phyloP scores from a whole-genome alignment of 2,329 filamentous ascomycete genomes.

The Blastomyces emzantsi region DNA sequence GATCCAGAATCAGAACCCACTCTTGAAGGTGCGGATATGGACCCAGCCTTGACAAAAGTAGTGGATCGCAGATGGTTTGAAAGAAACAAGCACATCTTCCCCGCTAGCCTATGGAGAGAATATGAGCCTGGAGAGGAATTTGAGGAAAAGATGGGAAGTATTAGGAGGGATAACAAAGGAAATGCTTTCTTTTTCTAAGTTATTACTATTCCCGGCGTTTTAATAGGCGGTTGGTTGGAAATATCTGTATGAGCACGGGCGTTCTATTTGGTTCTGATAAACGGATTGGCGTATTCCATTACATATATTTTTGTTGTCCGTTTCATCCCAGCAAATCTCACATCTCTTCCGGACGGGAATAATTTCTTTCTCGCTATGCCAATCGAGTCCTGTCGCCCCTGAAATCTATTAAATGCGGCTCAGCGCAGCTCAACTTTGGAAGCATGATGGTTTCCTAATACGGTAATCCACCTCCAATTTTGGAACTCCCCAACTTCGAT shows the following conservation, averaged over 20 bases:
- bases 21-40: conserved; percentile 67
- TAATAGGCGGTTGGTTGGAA: background rate
- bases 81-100: conserved; percentile 96
- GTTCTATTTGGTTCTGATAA: background rate
- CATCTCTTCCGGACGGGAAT: background rate
- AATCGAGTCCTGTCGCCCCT: background rate
- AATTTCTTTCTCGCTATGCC: background rate
- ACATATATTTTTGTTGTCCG: background rate
- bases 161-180: conserved; percentile 74
- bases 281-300: background rate
- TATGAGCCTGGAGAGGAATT: conserved; percentile 85
- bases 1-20: conserved; percentile 42
- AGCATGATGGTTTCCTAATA: conserved; percentile 2
- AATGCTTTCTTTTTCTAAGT: conserved; percentile 82
- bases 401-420: background rate
- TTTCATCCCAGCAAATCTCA: background rate
- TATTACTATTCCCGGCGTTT: background rate
- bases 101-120: conserved; percentile 89
- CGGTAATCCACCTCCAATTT: conserved; percentile 4
- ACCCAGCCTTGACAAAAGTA: conserved; percentile 78
- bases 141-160: conserved; percentile 51
- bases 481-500: background rate
- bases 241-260: background rate
- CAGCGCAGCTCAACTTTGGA: background rate
- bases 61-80: conserved; percentile 97